Conservation (phyloP, 2,329 filamentous ascomycete species). For the Phoma sp. region DNA sequence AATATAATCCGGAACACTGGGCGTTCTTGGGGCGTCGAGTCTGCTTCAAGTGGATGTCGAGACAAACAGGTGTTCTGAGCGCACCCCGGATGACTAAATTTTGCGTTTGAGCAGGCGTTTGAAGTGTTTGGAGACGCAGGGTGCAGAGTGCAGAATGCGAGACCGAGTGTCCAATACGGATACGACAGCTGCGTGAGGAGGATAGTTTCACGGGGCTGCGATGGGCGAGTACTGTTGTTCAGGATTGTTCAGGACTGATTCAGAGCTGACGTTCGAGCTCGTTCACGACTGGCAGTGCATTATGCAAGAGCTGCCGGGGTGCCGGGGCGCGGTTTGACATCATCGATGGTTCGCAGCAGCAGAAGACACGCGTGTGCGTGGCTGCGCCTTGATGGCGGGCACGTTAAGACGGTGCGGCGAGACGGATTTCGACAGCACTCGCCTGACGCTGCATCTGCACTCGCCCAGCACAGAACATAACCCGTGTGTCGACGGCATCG, state of each 20-base stretch:
- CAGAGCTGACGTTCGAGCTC: not conserved
- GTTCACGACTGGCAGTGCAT: not conserved
- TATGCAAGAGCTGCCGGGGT: conserved; percentile 3
- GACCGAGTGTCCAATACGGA: not conserved
- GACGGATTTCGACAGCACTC: not conserved
- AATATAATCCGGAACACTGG: not conserved
- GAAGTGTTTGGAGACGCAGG: conserved; percentile 26
- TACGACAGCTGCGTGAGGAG: no score
- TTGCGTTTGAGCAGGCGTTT: conserved; percentile 27
- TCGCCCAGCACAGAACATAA: not conserved
- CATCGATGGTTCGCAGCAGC: conserved; percentile 26
- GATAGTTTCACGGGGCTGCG: no score
- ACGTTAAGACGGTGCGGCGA: not conserved
- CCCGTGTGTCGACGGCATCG: conserved; percentile 1
- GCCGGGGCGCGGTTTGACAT: conserved; percentile 28
- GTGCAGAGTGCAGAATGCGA: not conserved
- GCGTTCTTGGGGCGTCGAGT: not conserved
- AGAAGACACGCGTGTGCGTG: conserved; percentile 20
- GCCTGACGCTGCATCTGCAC: conserved; percentile 12
- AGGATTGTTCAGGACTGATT: no score
- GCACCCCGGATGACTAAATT: not conserved
- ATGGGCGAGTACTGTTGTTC: no score
- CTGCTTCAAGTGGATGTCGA: not conserved
- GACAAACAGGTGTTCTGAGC: not conserved
- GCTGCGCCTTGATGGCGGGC: conserved; percentile 7